Base-by-base conservation (phyloP, 129 eudicot genomes). In the Rutidosis leptorrhynchoides region DNA sequence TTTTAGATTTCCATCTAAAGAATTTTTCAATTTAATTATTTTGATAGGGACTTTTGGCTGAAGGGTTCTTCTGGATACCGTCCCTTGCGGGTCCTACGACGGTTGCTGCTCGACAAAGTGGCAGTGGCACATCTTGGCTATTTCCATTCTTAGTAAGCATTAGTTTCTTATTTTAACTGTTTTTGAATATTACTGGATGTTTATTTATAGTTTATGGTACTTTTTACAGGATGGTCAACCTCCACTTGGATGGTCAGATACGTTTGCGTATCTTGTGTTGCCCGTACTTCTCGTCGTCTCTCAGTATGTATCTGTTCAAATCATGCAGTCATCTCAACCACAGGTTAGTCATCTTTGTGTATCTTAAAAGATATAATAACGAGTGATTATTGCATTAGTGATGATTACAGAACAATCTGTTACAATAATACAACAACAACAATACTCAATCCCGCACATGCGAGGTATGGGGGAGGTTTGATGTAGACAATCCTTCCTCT, bases 51-150 rank as follows among this genome's bases (percentile, higher is more conserved):
- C 96, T 93, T 54, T 69, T 88, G 77, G 79, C 89, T 15, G 99
- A 93, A 79, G 96, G 96, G 28, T 93, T 93, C 78, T 93, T 93
- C 71, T 93, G 99, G 99, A 89, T 93, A 82, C 96, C 99, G 64
- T 88, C 99, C 16, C 84, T 93, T 45, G 83, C 99, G 60, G 99
- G 99, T 74, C 99, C 99, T 52, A 93, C 99, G 8, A 93, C 95
- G 19, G 15, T 93, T 74, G 95, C 93, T 57, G 85, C 99, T 61
- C 84, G 96, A 65, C 95, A 86, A 75, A 89, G 71, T 79, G 99
- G 99, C 70, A 79, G 95, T 79, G 96, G 95, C 60, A 85, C 72
- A 68, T 85, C 96, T 63, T 93, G 96, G 99, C 92, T 93, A 67
- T 93, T 93, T 37, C 99, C 96, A 23, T 89, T 93, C 58, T 52